These are phyloP conservation scores for Gonapodya prolifera DNA, from an alignment of 192 early-diverging fungal genomes.

Conservation along the genomic window DNA sequence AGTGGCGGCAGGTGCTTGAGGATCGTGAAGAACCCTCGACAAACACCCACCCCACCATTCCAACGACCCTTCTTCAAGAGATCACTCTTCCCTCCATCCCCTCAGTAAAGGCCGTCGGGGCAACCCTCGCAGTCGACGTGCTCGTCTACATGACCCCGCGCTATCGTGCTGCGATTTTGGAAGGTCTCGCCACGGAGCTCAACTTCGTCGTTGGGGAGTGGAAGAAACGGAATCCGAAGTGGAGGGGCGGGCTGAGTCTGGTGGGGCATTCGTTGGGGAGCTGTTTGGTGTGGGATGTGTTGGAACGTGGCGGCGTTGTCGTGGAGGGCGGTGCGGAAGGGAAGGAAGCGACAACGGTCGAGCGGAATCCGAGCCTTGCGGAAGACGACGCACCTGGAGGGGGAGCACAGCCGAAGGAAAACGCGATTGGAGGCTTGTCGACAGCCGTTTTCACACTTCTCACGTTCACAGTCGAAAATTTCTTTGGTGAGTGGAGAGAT, in stretches of 20 bases:
- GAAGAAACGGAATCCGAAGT: neutral
- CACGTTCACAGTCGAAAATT: neutral
- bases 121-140: slow-evolving; percentile 1
- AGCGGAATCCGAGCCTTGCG: no score
- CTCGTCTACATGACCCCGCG: slow-evolving; percentile 5
- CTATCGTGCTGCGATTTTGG: neutral
- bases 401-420: no score
- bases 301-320: no score
- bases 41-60: neutral
- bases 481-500: neutral
- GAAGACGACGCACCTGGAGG: no score
- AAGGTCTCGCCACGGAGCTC: neutral
- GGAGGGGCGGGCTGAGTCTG: neutral
- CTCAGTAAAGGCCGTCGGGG: neutral
- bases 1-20: neutral
- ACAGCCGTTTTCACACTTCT: no score
- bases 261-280: slow-evolving; percentile 5
- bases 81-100: neutral
- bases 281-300: neutral
- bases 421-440: no score
- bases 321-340: no score
- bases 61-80: neutral
- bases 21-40: neutral
- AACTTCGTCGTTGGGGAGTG: neutral
- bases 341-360: no score